Evolutionary conservation across 164 flowering plant species (phyloP).

Genomic region (Paratinospora sagittata): DNA sequence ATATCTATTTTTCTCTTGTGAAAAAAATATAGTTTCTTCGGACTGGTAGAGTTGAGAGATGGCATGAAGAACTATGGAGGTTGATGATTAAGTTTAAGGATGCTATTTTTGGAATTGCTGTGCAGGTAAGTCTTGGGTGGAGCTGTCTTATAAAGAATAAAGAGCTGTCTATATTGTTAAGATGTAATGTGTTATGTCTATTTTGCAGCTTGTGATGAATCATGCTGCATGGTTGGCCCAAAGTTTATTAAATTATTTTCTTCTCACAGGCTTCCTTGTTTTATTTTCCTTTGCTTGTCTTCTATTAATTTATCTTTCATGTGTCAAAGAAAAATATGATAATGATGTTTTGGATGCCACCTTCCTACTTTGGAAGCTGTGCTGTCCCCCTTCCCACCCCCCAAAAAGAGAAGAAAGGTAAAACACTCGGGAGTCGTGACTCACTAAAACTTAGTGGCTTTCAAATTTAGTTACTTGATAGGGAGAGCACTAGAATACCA

Average conservation of each 20-base stretch:
- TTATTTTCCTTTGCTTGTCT: too few species aligned
- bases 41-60: slow-evolving; percentile 69
- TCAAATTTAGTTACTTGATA: too few species aligned
- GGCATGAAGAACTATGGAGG: slow-evolving; percentile 80
- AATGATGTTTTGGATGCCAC: too few species aligned
- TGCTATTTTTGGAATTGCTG: slow-evolving; percentile 43
- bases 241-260: neutral
- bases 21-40: slow-evolving; percentile 48
- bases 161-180: neutral
- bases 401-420: too few species aligned
- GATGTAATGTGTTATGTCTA: neutral
- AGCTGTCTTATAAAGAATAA: slow-evolving; percentile 4
- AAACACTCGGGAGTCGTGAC: too few species aligned
- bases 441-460: too few species aligned
- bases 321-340: too few species aligned
- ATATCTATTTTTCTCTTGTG: slow-evolving; percentile 4
- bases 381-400: too few species aligned
- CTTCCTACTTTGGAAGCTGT: too few species aligned
- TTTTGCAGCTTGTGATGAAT: neutral
- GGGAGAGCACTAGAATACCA: too few species aligned
- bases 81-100: slow-evolving; percentile 82
- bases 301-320: too few species aligned
- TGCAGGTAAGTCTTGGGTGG: slow-evolving; percentile 46
- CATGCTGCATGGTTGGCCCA: neutral
- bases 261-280: too few species aligned